Evolutionary conservation across 768 basidiomycete genomes (phyloP).

Genomic region (Mycena vitilis): DNA sequence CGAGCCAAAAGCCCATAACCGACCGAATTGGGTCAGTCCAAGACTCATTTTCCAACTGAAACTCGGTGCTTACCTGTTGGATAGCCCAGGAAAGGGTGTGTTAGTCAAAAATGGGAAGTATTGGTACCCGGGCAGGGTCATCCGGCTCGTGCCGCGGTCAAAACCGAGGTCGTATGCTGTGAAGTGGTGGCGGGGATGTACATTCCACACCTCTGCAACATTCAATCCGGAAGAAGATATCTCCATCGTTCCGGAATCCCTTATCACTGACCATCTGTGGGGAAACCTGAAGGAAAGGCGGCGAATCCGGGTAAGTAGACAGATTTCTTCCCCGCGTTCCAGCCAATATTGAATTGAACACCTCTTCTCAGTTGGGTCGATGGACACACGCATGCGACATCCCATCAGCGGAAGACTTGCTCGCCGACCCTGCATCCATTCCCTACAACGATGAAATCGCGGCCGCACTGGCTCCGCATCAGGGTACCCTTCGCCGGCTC

Average conservation of each 20-base stretch:
- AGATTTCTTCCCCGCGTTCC: not conserved
- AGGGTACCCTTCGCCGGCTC: not conserved
- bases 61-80: not conserved
- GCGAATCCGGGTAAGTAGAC: not conserved
- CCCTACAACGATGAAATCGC: not conserved
- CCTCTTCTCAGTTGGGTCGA: not conserved
- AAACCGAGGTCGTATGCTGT: slow-evolving; percentile 1
- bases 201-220: not conserved
- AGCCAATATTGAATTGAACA: not conserved
- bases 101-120: slow-evolving; percentile 8
- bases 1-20: not conserved
- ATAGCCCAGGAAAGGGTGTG: slow-evolving; percentile 9
- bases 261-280: too few relatives aligned
- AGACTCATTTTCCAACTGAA: not conserved
- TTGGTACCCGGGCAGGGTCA: slow-evolving; percentile 4
- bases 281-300: too few relatives aligned
- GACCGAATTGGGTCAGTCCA: not conserved
- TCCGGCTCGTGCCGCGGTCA: not conserved
- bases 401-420: not conserved
- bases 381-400: not conserved
- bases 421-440: not conserved
- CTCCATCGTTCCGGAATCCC: not conserved
- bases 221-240: not conserved
- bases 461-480: not conserved
- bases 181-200: not conserved